Evolutionary conservation across 805 yeast species (phyloP).

Genomic region (Kodamaea leandrae): DNA sequence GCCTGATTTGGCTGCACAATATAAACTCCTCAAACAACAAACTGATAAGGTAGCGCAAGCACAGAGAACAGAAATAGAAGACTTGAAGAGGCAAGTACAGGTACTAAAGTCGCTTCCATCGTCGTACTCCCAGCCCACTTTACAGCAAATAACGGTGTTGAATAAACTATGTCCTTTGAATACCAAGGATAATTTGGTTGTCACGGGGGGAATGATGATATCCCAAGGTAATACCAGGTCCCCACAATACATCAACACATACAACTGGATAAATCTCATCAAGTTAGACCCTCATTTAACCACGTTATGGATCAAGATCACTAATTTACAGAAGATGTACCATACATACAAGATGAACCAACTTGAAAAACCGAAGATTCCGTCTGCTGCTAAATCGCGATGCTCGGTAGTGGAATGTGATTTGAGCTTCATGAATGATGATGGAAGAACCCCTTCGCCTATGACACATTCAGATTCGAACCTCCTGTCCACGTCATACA

Average conservation of each 20-base stretch:
- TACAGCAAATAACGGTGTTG: constrained; percentile 17
- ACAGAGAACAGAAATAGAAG: constrained; percentile 33
- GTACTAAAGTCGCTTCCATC: constrained; percentile 16
- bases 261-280: constrained; percentile 40
- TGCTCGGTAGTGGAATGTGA: constrained; percentile 44
- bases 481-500: too few species aligned
- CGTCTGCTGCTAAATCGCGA: constrained; percentile 8
- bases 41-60: constrained; percentile 22
- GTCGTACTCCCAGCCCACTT: not conserved
- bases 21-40: constrained; percentile 15
- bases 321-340: constrained; percentile 40
- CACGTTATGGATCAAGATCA: constrained; percentile 39
- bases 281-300: constrained; percentile 41
- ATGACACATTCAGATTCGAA: constrained; percentile 1
- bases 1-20: not conserved
- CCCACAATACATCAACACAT: constrained; percentile 21
- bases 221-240: constrained; percentile 15
- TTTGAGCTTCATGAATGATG: constrained; percentile 35
- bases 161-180: constrained; percentile 20
- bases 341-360: constrained; percentile 33
- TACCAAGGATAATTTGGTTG: constrained; percentile 10
- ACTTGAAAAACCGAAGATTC: constrained; percentile 10
- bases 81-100: constrained; percentile 26
- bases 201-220: constrained; percentile 1
- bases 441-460: constrained; percentile 10